A percentile compares a stretch with the other conserved stretches of the same genome.
phyloP scores from a whole-genome alignment of 169 alveolate genomes.

The Plasmodium coatneyi region DNA sequence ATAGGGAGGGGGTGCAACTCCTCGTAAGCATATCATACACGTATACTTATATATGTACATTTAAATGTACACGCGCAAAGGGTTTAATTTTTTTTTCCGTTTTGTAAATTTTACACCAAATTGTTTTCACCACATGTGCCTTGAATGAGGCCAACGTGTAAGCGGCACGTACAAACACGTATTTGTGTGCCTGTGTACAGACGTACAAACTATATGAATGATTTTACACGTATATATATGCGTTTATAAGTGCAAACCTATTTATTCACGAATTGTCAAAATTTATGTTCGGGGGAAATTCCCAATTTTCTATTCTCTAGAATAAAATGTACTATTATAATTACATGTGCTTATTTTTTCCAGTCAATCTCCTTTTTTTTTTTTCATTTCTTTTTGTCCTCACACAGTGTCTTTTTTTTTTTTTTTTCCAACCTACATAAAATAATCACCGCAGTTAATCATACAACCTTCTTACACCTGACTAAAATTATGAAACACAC shows the following conservation, averaged over 20 bases:
- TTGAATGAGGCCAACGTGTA: background rate
- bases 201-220: background rate
- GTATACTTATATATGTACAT: background rate
- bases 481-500: conserved; percentile 5
- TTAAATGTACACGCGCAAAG: background rate
- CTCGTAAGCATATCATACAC: background rate
- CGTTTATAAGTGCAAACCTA: background rate
- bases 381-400: background rate
- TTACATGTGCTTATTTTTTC: background rate
- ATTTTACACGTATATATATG: background rate
- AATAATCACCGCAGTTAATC: background rate
- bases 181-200: background rate
- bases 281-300: background rate
- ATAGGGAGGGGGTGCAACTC: background rate
- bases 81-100: conserved; percentile 11
- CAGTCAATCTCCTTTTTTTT: background rate
- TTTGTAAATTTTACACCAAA: background rate
- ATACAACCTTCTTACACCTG: background rate
- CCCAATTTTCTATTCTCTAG: background rate
- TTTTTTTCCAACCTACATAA: background rate
- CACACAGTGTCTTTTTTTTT: background rate
- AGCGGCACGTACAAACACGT: background rate
- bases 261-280: background rate
- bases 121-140: conserved; percentile 1
- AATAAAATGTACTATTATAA: background rate